A percentile compares a stretch with the other conserved stretches of the same genome.
Evolutionary conservation across 2,329 filamentous ascomycete species (phyloP).

Genomic region (Aspergillus bombycis): DNA sequence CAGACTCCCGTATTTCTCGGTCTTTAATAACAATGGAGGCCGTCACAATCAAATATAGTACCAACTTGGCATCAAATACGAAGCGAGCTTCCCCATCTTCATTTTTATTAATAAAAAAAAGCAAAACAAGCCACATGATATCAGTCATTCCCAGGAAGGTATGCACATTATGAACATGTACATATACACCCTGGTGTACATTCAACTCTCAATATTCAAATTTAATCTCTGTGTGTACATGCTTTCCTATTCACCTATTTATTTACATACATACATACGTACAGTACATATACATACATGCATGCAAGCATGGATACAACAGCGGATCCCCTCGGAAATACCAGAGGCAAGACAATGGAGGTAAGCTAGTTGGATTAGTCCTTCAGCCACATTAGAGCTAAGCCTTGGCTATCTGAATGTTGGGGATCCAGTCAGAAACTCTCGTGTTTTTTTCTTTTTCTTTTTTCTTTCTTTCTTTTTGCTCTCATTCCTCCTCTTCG

Average conservation of each 20-base stretch:
- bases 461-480: neutral
- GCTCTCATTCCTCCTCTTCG: neutral
- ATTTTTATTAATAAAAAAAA: neutral
- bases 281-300: neutral
- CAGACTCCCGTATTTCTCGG: neutral
- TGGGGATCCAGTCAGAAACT: conserved; percentile 18
- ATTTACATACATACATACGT: neutral
- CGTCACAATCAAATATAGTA: neutral
- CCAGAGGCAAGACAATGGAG: neutral
- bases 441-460: conserved; percentile 9
- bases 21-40: neutral
- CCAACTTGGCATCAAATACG: neutral
- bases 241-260: neutral
- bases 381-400: conserved; percentile 16
- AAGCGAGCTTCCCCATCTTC: neutral
- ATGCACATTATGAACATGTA: neutral
- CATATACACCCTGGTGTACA: neutral
- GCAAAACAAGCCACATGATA: neutral
- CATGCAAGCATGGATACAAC: conserved; percentile 9
- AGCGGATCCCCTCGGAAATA: conserved; percentile 11
- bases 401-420: conserved; percentile 24
- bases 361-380: conserved; percentile 1
- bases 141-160: neutral
- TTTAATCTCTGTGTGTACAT: neutral
- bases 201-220: neutral